Conservation (phyloP, 2,329 filamentous ascomycete species). For the Exophiala viscosa region DNA sequence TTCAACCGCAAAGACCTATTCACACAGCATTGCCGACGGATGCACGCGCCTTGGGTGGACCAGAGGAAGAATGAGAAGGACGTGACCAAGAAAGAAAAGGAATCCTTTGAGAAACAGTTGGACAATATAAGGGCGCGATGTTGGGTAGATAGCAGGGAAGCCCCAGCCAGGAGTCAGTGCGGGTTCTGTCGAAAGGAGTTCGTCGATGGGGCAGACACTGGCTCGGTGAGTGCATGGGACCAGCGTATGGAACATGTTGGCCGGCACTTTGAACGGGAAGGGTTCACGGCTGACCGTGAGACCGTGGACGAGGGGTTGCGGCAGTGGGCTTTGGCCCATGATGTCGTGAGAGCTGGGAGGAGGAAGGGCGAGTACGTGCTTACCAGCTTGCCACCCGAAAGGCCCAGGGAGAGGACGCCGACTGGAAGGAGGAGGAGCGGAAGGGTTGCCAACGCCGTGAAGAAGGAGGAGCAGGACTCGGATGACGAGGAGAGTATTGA, state of each 20-base stretch:
- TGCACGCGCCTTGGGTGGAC: conserved; percentile 54
- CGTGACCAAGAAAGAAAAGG: conserved; percentile 33
- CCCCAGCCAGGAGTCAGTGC: conserved; percentile 62
- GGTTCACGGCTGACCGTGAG: conserved; percentile 29
- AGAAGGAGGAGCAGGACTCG: conserved; percentile 5
- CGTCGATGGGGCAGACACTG: conserved; percentile 13
- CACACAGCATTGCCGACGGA: conserved; percentile 79
- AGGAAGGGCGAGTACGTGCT: conserved; percentile 21
- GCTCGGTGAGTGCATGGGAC: conserved; percentile 61
- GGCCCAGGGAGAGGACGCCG: background rate
- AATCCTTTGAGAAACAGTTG: conserved; percentile 51
- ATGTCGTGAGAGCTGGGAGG: conserved; percentile 21
- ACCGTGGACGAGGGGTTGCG: conserved; percentile 40
- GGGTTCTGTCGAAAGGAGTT: conserved; percentile 51
- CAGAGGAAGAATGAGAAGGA: conserved; percentile 43
- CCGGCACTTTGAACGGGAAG: conserved; percentile 67
- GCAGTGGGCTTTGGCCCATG: conserved; percentile 39
- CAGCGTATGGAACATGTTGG: conserved; percentile 84
- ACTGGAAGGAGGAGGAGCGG: conserved; percentile 5
- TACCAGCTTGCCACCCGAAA: conserved; percentile 9
- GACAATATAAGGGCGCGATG: conserved; percentile 57
- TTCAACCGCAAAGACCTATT: conserved; percentile 94
- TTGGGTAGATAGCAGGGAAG: conserved; percentile 55
- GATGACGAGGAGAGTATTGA: background rate
- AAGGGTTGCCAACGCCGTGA: background rate